Base-by-base conservation (phyloP, 164 flowering plant species). In the Berberis thunbergii region DNA sequence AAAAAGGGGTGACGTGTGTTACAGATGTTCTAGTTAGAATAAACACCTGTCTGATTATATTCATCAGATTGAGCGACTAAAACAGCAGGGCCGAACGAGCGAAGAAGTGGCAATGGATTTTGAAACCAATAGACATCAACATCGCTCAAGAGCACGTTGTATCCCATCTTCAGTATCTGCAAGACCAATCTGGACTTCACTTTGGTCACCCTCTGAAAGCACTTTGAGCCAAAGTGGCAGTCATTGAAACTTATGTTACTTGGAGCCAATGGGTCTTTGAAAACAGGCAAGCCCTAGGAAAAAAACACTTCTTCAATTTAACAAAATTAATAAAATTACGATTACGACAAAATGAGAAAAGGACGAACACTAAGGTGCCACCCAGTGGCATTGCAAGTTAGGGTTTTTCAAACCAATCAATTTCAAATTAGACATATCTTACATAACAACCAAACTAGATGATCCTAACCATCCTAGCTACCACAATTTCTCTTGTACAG, bases 121-220 rank as follows among this genome's bases (percentile, higher is more conserved):
- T 59, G 54, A 70, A 89, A 91, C 99, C 97, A 94, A 67, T 86
- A 94, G 13, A 89, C 81, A 72, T 91, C 99, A 59, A 94, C 97
- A 78, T 94, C 97, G 64, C 95, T 86, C 64, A 94, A 60, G 50
- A 94, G 95, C 40, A 91, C 97, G 75, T 86, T 86, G 69, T 86
- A 94, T 1, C 99, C 99, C 53, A 91, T 76, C 83, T 83, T 86
- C 70, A 91, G 72, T 69, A 91, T 88, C 81, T 79, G 82, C 80
- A 88, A 67, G 65, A 94, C 98, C 67, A 87, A 64, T 70, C 95
- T 81, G 48, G 99, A 94, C 71, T 94, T 94, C 63, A 81, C 89
- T 76, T 94, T 94, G 46, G 97, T 89, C 59, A 94, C 99, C 73
- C 78, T 88, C 78, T 86, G 93, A 75, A 94, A 94, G 86, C 99